Percentiles rank a stretch among this genome's conserved stretches.
These are phyloP conservation scores for Geosiphon pyriformis DNA, from an alignment of 192 early-diverging fungal genomes.

Conservation along the genomic window DNA sequence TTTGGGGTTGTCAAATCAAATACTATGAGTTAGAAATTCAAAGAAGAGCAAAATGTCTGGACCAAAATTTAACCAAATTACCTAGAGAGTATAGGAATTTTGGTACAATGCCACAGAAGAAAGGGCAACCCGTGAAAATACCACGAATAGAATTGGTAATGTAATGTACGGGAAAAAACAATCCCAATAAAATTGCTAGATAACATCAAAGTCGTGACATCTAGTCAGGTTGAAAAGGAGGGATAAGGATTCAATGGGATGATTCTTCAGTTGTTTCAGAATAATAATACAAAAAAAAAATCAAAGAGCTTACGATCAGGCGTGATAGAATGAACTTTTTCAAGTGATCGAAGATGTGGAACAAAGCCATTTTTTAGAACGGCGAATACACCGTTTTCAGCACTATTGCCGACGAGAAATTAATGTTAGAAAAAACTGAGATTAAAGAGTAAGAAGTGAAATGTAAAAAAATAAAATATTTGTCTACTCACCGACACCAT, in stretches of 20 bases:
- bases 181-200: constrained; percentile 88
- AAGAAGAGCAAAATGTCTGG: neutral
- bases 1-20: neutral
- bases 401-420: constrained; percentile 6
- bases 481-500: constrained; percentile 47
- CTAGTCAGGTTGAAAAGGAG: constrained; percentile 29
- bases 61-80: neutral
- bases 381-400: constrained; percentile 33
- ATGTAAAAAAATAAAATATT: neutral
- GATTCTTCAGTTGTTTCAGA: neutral
- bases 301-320: constrained; percentile 34
- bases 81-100: constrained; percentile 28
- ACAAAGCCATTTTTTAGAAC: constrained; percentile 27
- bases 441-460: constrained; percentile 2
- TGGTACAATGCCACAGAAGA: constrained; percentile 57
- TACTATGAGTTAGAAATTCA: neutral
- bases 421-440: neutral
- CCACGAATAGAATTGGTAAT: constrained; percentile 98
- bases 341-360: neutral
- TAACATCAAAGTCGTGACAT: constrained; percentile 67
- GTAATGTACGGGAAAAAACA: constrained; percentile 79
- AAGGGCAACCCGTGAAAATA: constrained; percentile 84
- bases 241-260: neutral
- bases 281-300: neutral
- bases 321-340: constrained; percentile 25